phyloP scores from a whole-genome alignment of 192 early-diverging fungal species.

The Gonapodya sp. region DNA sequence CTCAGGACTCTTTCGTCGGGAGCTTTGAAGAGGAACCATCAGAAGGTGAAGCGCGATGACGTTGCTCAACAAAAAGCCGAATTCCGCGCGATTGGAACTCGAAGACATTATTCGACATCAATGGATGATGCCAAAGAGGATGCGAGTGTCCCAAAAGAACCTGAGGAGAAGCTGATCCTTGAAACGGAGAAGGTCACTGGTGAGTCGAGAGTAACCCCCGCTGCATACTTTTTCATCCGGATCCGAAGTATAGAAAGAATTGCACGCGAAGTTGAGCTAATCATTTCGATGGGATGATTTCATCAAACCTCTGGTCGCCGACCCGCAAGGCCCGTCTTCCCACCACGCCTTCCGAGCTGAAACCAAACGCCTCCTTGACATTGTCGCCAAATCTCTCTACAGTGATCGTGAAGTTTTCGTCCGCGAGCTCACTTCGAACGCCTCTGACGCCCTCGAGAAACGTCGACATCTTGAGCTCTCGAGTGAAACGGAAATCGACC shows the following conservation, averaged over 20 bases:
- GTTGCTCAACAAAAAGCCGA: not conserved
- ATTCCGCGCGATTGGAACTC: not conserved
- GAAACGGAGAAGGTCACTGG: not conserved
- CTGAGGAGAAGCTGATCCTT: not conserved
- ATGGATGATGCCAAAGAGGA: not conserved
- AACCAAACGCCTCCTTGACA: conserved; percentile 47
- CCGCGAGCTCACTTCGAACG: conserved; percentile 53
- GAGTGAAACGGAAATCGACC: conserved; percentile 26
- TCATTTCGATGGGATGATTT: too few species aligned
- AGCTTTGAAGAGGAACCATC: not conserved
- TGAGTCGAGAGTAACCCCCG: too few species aligned
- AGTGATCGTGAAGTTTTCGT: conserved; percentile 56
- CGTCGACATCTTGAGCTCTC: conserved; percentile 40
- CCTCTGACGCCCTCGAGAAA: conserved; percentile 55
- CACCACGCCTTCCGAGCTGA: conserved; percentile 50
- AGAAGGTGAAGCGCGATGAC: not conserved
- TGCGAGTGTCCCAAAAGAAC: not conserved
- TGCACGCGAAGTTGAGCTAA: too few species aligned
- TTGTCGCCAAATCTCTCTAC: conserved; percentile 55
- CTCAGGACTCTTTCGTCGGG: not conserved
- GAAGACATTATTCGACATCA: not conserved
- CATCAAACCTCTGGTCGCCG: too few species aligned
- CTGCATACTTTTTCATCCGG: too few species aligned
- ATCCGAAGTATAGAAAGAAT: too few species aligned
- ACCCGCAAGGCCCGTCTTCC: conserved; percentile 23